Base-by-base conservation (phyloP, 1,284 basidiomycete genomes). In the Tilletia indica region DNA sequence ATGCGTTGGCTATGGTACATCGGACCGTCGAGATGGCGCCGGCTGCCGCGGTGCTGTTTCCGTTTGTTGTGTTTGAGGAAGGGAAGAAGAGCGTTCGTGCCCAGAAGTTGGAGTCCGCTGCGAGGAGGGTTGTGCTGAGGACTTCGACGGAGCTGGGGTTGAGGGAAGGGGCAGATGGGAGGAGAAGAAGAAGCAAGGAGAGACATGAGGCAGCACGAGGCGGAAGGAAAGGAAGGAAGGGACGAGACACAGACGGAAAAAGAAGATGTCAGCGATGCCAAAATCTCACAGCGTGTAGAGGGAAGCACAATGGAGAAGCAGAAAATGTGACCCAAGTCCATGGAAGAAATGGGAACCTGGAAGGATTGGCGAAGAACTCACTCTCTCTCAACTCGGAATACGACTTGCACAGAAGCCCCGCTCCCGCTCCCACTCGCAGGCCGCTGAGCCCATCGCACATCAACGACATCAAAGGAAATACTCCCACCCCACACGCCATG, bases 111-210 rank as follows among this genome's bases (percentile, higher is more conserved):
- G 58, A 36, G 34, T 25, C 25, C 21, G 36, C 25, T 31, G 58
- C 58, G 58, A 38, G 12, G 36, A 63, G 25, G 25, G 58, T 38
- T 5, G 58, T 63, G 58, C 58, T 63, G 19, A 63, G 36, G 19
- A 38, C 25, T 4, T 63, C 21, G 58, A 63, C 58, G 58, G 31
- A 4, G 12, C 58, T 63, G 48, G 48, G 25, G 42, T 21, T 54
- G 51, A 4, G n/a, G n/a, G 51, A 19, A 19, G 6, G 51, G 12
- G 51, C 51, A 19, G 12, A 19, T 16, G 51, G 51, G 51, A 54
- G 51, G 51, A 25, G 19, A 19, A 19, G 11, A 8, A 8, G 21
- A 25, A 54, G 11, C 11, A 54, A 19, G 51, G 19, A 8, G 21
- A 25, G 16, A 19, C 8, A 19, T 9, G 36, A 31, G 34, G 34